Evolutionary conservation across 2,329 filamentous ascomycete species (phyloP).

Genomic region (Orbilia ellipsospora): DNA sequence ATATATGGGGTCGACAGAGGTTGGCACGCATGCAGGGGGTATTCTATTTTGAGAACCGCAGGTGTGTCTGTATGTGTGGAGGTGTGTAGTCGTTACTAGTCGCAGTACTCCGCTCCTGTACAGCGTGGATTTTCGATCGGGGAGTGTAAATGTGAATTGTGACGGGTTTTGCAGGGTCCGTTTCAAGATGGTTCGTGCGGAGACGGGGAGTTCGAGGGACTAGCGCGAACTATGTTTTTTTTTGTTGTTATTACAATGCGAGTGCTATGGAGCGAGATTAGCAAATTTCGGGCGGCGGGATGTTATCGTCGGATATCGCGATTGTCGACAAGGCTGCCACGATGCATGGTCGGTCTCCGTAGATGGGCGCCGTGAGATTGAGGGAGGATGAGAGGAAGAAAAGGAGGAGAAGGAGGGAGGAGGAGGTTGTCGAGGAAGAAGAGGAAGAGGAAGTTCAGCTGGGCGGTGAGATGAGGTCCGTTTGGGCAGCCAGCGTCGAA

Average conservation of each 20-base stretch:
- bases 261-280: not conserved
- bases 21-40: too few species aligned
- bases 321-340: not conserved
- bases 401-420: not conserved
- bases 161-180: too few species aligned
- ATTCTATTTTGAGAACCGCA: too few species aligned
- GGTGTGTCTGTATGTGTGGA: too few species aligned
- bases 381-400: constrained; percentile 6
- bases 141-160: too few species aligned
- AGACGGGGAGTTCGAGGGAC: too few species aligned
- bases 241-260: not conserved
- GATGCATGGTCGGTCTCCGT: constrained; percentile 14
- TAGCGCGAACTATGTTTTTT: too few species aligned
- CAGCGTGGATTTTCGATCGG: too few species aligned
- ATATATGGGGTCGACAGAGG: too few species aligned
- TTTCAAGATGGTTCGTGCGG: too few species aligned
- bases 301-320: constrained; percentile 3
- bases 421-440: not conserved
- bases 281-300: not conserved
- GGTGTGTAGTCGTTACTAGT: too few species aligned
- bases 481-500: constrained; percentile 12
- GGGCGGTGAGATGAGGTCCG: constrained; percentile 31
- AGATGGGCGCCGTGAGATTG: not conserved
- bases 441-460: not conserved
- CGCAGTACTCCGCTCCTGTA: too few species aligned